Percentiles rank a stretch among this genome's conserved stretches.
phyloP scores from a whole-genome alignment of 257 asterid species.

The Ehretia macrophylla region DNA sequence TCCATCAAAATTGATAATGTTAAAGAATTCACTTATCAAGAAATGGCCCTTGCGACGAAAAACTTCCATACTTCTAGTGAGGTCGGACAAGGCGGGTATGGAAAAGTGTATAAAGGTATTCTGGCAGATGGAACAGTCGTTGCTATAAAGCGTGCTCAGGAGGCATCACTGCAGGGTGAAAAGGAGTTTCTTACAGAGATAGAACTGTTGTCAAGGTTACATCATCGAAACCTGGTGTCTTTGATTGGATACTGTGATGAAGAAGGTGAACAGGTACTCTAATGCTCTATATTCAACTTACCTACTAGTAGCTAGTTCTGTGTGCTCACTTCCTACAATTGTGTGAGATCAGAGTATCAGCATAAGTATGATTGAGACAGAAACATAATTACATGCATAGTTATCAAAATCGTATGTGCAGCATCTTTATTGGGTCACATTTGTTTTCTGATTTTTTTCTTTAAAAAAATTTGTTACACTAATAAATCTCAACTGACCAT shows the following conservation, averaged over 20 bases:
- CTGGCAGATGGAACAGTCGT: slow-evolving; percentile 74
- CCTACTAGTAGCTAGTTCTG: background rate
- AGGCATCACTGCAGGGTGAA: slow-evolving; percentile 93
- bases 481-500: no score
- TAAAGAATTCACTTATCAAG: slow-evolving; percentile 63
- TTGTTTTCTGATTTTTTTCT: no score
- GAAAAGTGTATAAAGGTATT: slow-evolving; percentile 82
- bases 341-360: no score
- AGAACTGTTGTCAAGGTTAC: slow-evolving; percentile 80
- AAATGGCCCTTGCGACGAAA: slow-evolving; percentile 65
- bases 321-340: background rate
- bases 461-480: no score
- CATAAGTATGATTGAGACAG: no score
- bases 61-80: slow-evolving; percentile 50
- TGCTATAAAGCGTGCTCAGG: slow-evolving; percentile 92
- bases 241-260: slow-evolving; percentile 88
- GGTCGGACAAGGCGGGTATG: slow-evolving; percentile 96
- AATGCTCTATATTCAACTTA: background rate
- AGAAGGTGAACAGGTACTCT: slow-evolving; percentile 87
- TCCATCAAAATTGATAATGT: slow-evolving; percentile 82
- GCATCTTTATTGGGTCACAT: no score
- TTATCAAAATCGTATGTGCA: no score
- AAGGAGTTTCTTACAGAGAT: slow-evolving; percentile 95
- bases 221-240: slow-evolving; percentile 86
- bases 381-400: no score